These are phyloP conservation scores for Phialemonium atrogriseum DNA, from an alignment of 2,329 filamentous ascomycete species.

Conservation along the genomic window DNA sequence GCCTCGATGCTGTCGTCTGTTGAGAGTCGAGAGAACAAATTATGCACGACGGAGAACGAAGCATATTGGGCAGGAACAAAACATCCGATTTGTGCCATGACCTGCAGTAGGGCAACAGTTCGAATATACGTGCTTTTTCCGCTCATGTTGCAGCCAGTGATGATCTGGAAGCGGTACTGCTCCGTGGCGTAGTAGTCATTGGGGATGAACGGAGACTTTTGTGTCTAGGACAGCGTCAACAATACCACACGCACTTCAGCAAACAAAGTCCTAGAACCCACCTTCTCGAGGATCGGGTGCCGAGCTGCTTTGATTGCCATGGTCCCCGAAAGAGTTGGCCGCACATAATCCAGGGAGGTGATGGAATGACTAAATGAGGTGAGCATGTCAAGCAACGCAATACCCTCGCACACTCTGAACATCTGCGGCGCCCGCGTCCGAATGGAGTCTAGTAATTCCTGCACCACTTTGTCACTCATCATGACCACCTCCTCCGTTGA, in stretches of 20 bases:
- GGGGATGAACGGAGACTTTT: conserved; percentile 63
- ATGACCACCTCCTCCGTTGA: conserved; percentile 77
- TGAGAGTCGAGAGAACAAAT: conserved; percentile 80
- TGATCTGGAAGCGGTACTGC: conserved; percentile 78
- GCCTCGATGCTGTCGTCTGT: conserved; percentile 82
- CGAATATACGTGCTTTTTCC: conserved; percentile 95
- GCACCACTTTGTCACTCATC: conserved; percentile 71
- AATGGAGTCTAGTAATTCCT: conserved; percentile 64
- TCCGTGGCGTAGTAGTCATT: conserved; percentile 85
- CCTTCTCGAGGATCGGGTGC: conserved; percentile 62
- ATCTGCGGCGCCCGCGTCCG: conserved; percentile 61
- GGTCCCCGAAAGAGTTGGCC: conserved; percentile 54
- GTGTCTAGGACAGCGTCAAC: conserved; percentile 39
- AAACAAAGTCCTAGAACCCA: conserved; percentile 40
- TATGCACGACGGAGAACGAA: conserved; percentile 68
- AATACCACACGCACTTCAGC: conserved; percentile 59
- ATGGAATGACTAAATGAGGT: conserved; percentile 67
- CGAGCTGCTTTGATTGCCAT: conserved; percentile 59
- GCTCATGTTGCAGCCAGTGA: conserved; percentile 97
- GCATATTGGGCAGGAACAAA: conserved; percentile 86
- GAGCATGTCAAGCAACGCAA: conserved; percentile 83
- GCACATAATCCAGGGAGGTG: conserved; percentile 51
- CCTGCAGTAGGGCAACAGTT: conserved; percentile 69
- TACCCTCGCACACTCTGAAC: conserved; percentile 78
- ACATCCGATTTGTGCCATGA: conserved; percentile 91